Evolutionary conservation across 75 land plant species (phyloP), one percentile per base, ranked within the genome.

Genomic region (Pinus albicaulis): DNA sequence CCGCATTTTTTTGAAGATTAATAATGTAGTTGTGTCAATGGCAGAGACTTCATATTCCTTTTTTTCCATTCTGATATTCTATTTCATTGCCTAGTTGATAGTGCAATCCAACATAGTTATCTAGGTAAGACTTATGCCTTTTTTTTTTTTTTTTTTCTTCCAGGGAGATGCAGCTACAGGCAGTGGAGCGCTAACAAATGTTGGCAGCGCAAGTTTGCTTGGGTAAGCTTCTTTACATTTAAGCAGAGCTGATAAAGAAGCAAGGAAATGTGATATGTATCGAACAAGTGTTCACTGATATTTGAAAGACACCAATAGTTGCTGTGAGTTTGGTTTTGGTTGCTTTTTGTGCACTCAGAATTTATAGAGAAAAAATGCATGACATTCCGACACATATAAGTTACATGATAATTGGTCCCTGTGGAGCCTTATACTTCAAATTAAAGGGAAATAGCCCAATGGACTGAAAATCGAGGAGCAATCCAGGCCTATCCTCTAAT

Each of bases 131-230:
- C n/a, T 48, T 48, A 10, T 10, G 20, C 48, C 22, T 34, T 26
- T 61, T 26, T 0, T 17, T 19, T 34, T 61, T 61, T 61, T 1
- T 19, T 15, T 24, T 73, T 55, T 53, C 16, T 17, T 15, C 14
- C 41, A 57, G 63, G 76, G 23, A 36, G 76, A 59, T 31, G 20
- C 78, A 10, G 31, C 28, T 76, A 38, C 80, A 41, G 71, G 81
- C 59, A 56, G 62, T 53, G 84, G 86, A 75, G 72, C 80, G 26
- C 62, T 82, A 26, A 77, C 81, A 73, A 74, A 78, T 31, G 82
- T 87, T 57, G 88, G 88, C 71, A 89, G 86, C 73, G 82, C 90
- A 38, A 76, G 99, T 79, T 86, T 96, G 73, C 95, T 96, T 73
- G 99, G 99, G 99, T 96, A 75, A 80, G 88, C 53, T 41, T 24